Evolutionary conservation across 306 rosid species (phyloP).

Genomic region (Quercus berberidifolia): DNA sequence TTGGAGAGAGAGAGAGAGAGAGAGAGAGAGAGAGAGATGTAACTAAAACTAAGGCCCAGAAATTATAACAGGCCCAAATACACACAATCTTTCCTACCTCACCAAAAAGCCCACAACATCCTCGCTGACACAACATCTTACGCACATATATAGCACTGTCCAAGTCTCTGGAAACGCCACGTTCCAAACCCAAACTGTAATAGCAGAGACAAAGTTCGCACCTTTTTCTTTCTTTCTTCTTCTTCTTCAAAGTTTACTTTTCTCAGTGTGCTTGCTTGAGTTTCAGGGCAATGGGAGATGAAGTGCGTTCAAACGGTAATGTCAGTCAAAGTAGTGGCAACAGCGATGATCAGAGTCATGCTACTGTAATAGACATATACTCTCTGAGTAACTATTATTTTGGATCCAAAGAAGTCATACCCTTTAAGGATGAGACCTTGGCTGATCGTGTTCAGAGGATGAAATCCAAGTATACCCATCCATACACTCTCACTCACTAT

Average conservation of each 20-base stretch:
- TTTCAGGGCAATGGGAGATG: constrained; percentile 44
- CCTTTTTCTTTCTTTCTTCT: neutral
- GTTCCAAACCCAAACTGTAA: neutral
- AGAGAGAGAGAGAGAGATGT: too few relatives aligned
- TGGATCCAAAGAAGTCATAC: constrained; percentile 58
- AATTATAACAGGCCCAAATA: neutral
- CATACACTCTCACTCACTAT: neutral
- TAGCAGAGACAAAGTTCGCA: neutral
- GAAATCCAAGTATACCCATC: constrained; percentile 50
- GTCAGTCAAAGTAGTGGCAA: constrained; percentile 9
- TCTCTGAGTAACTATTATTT: constrained; percentile 76
- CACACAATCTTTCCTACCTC: too few relatives aligned
- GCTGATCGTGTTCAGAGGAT: constrained; percentile 50
- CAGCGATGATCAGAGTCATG: constrained; percentile 12
- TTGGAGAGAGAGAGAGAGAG: too few relatives aligned
- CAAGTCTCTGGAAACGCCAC: constrained; percentile 35
- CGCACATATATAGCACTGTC: too few relatives aligned
- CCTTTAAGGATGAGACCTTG: constrained; percentile 44
- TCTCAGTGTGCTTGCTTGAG: neutral
- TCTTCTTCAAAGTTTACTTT: neutral
- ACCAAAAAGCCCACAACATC: neutral
- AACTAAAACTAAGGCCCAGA: neutral
- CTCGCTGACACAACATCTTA: neutral
- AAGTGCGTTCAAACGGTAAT: neutral
- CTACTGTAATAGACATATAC: constrained; percentile 39